Evolutionary conservation across 2,329 filamentous ascomycete species (phyloP).

Genomic region (Ophiocordyceps polyrhachis-furcata): DNA sequence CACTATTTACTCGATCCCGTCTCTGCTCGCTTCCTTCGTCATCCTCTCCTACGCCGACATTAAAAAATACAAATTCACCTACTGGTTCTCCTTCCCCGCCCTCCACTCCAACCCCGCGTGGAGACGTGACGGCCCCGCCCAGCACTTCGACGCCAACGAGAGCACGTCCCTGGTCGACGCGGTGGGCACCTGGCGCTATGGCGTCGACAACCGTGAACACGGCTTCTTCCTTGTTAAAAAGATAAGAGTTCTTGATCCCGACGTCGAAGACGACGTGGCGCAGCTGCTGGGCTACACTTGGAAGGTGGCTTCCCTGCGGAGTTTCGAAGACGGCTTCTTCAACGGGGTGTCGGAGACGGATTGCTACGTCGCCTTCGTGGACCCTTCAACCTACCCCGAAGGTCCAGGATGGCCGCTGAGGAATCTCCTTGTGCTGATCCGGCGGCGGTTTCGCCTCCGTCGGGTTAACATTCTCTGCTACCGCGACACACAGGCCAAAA

Average conservation of each 20-base stretch:
- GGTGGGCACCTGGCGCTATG: slow-evolving; percentile 75
- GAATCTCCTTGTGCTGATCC: slow-evolving; percentile 71
- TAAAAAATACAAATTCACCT: slow-evolving; percentile 95
- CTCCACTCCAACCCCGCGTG: slow-evolving; percentile 77
- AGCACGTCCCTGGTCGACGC: slow-evolving; percentile 63
- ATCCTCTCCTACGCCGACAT: slow-evolving; percentile 87
- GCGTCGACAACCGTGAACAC: slow-evolving; percentile 64
- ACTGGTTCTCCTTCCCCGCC: slow-evolving; percentile 93
- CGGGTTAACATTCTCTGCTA: slow-evolving; percentile 79
- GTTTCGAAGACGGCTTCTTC: slow-evolving; percentile 82
- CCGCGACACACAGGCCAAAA: slow-evolving; percentile 58
- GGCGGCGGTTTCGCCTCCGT: slow-evolving; percentile 59
- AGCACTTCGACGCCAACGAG: slow-evolving; percentile 45
- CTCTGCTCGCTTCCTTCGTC: slow-evolving; percentile 72
- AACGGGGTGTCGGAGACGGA: slow-evolving; percentile 51
- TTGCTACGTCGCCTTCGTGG: slow-evolving; percentile 69
- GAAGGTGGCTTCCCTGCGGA: slow-evolving; percentile 56
- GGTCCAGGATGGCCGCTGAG: slow-evolving; percentile 86
- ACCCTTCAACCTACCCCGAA: slow-evolving; percentile 76
- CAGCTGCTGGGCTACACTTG: slow-evolving; percentile 47
- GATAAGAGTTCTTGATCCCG: slow-evolving; percentile 26
- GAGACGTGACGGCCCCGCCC: slow-evolving; percentile 40
- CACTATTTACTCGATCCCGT: slow-evolving; percentile 88
- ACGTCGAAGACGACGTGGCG: slow-evolving; percentile 27
- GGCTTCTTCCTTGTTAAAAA: slow-evolving; percentile 94